Evolutionary conservation across 371 early-diverging fungal genomes (phyloP).

Genomic region (Mortierella sp.): DNA sequence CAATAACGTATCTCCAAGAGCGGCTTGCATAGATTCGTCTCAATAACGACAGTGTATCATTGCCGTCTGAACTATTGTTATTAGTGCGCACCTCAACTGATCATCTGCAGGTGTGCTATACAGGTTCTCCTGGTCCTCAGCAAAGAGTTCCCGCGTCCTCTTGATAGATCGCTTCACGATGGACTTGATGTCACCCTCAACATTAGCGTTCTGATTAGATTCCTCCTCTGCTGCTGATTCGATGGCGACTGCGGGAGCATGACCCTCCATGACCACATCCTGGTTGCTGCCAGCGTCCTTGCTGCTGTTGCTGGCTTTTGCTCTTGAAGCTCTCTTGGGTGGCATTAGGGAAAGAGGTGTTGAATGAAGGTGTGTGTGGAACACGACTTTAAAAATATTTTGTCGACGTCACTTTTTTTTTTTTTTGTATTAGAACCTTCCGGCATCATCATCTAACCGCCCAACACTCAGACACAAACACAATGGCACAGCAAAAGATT

Average conservation of each 20-base stretch:
- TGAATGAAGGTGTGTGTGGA: background rate
- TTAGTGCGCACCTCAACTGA: slow-evolving; percentile 60
- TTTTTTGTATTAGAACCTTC: background rate
- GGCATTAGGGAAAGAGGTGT: slow-evolving; percentile 22
- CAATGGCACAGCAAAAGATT: slow-evolving; percentile 65
- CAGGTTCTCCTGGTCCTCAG: slow-evolving; percentile 67
- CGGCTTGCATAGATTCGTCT: background rate
- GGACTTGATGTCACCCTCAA: slow-evolving; percentile 28
- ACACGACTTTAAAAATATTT: background rate
- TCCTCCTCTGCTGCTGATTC: slow-evolving; percentile 22
- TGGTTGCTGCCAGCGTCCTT: slow-evolving; percentile 22
- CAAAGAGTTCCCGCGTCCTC: slow-evolving; percentile 70
- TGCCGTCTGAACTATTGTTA: too few relatives aligned
- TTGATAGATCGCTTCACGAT: slow-evolving; percentile 67
- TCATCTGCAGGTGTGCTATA: slow-evolving; percentile 64
- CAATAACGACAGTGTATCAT: background rate
- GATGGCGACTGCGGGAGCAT: slow-evolving; percentile 21
- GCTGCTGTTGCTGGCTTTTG: slow-evolving; percentile 19
- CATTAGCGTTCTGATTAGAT: background rate
- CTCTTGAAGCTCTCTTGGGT: slow-evolving; percentile 49
- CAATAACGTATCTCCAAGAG: background rate
- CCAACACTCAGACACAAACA: slow-evolving; percentile 3
- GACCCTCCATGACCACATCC: slow-evolving; percentile 42
- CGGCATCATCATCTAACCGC: background rate
- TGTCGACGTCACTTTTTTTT: slow-evolving; percentile 1